Base-by-base conservation (phyloP, 768 basidiomycete genomes). In the Lactarius hengduanensis region DNA sequence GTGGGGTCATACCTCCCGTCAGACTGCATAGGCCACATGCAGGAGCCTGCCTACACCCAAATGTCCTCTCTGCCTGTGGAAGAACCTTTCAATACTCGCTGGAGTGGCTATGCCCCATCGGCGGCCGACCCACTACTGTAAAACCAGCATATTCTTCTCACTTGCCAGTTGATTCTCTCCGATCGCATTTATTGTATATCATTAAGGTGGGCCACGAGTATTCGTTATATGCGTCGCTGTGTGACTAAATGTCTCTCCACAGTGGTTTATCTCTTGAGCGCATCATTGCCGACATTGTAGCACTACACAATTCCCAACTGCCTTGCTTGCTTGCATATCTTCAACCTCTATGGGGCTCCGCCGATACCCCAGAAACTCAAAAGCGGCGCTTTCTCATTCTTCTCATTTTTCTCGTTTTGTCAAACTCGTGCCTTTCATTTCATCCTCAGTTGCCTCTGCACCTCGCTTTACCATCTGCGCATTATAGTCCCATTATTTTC, bases 131-230 rank as follows among this genome's bases (percentile, higher is more conserved):
- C 65, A 41, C 50, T 67, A 58, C 41, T 69, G 60, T 69, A 66
- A 47, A 59, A 62, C 61, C 50, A 61, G 54, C 62, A 47, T 61
- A 32, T 10, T 41, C 47, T 30, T 41, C 56, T 53, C 43, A 53
- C 50, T 64, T 60, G 61, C 61, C 45, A 36, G 63, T 59, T 53
- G 50, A 34, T 47, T 57, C 61, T 41, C 62, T 54, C 62, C 28
- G 5, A 50, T 60, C 53, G 68, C 68, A 69, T 66, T 61, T 69
- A 69, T 55, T 69, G 68, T 69, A 69, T 69, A 67, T 69, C 68
- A 62, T 67, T 57, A 68, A 59, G 68, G 68, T 69, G 68, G 53
- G 68, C 13, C 30, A 9, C 11, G 30, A 8, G 40, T 40, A 3
- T 3, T 41, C 15, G n/a, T 34, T 15, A 20, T 34, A 20, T 28